phyloP scores from a whole-genome alignment of 1,139 yeast species.

The Lodderomyces margitis region DNA sequence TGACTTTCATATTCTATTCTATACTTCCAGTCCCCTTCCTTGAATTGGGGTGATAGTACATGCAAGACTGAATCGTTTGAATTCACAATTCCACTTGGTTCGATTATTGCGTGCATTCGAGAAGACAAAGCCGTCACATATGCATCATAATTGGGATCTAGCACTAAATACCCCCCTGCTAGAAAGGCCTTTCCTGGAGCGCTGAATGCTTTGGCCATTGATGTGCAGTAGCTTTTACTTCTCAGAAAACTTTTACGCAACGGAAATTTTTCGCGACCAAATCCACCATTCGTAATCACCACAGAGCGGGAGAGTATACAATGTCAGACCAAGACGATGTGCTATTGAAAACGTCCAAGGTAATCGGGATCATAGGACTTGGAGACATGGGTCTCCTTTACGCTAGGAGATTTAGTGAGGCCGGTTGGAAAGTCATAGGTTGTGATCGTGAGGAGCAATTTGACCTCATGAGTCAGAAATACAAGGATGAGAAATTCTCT shows the following conservation, averaged over 20 bases:
- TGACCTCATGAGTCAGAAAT: slow-evolving; percentile 44
- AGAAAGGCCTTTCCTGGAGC: slow-evolving; percentile 95
- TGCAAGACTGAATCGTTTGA: slow-evolving; percentile 28
- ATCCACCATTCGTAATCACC: neutral
- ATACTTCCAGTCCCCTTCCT: slow-evolving; percentile 69
- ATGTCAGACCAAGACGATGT: neutral
- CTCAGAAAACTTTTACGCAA: neutral
- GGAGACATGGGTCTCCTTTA: slow-evolving; percentile 96
- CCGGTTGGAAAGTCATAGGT: slow-evolving; percentile 91
- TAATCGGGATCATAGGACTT: slow-evolving; percentile 85
- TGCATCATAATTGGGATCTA: slow-evolving; percentile 72
- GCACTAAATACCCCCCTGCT: slow-evolving; percentile 92
- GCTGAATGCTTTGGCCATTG: slow-evolving; percentile 49
- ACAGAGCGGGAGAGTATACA: neutral
- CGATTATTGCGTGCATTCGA: slow-evolving; percentile 78
- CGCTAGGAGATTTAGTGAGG: slow-evolving; percentile 71
- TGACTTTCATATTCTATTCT: slow-evolving; percentile 18
- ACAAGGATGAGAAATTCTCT: slow-evolving; percentile 44
- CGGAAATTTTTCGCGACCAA: slow-evolving; percentile 2
- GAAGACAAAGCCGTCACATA: slow-evolving; percentile 87
- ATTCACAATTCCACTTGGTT: slow-evolving; percentile 10
- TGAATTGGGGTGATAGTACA: slow-evolving; percentile 79
- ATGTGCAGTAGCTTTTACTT: neutral
- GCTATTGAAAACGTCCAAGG: slow-evolving; percentile 33
- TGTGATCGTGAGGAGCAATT: slow-evolving; percentile 79